These are phyloP conservation scores for Tritrichomonas foetus DNA, from an alignment of 208 protist species.

Conservation along the genomic window DNA sequence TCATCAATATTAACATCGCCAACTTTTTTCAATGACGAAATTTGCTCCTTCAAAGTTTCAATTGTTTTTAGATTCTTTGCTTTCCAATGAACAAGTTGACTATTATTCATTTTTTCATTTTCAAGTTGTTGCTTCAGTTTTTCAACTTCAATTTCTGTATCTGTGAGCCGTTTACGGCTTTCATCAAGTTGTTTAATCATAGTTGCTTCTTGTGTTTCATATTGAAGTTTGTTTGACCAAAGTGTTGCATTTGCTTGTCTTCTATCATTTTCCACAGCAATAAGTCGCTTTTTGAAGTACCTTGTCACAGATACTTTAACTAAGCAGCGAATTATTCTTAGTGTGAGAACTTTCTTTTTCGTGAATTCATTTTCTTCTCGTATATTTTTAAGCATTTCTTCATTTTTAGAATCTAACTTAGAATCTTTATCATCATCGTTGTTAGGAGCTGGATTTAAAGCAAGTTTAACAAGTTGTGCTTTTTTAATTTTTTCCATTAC, in stretches of 20 bases:
- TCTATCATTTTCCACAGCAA: background rate
- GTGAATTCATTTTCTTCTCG: background rate
- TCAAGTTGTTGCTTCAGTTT: background rate
- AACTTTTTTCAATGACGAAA: background rate
- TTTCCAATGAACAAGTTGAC: conserved; percentile 11
- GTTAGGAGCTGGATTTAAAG: too few species aligned
- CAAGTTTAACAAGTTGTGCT: background rate
- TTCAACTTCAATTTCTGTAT: conserved; percentile 10
- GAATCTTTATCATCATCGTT: background rate
- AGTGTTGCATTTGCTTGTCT: background rate
- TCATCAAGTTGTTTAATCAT: background rate
- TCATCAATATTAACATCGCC: conserved; percentile 5
- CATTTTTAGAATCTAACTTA: background rate
- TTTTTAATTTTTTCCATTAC: background rate
- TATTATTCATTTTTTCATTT: conserved; percentile 3
- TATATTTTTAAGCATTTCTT: background rate
- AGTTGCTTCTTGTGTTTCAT: background rate
- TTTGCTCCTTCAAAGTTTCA: background rate
- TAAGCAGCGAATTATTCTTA: background rate
- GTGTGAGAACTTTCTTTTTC: background rate
- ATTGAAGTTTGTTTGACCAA: background rate
- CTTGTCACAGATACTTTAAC: background rate
- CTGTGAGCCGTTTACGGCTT: background rate
- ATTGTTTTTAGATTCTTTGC: background rate
- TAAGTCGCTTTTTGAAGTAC: background rate